Conservation (phyloP, 345 rosid species). For the Brassica juncea region DNA sequence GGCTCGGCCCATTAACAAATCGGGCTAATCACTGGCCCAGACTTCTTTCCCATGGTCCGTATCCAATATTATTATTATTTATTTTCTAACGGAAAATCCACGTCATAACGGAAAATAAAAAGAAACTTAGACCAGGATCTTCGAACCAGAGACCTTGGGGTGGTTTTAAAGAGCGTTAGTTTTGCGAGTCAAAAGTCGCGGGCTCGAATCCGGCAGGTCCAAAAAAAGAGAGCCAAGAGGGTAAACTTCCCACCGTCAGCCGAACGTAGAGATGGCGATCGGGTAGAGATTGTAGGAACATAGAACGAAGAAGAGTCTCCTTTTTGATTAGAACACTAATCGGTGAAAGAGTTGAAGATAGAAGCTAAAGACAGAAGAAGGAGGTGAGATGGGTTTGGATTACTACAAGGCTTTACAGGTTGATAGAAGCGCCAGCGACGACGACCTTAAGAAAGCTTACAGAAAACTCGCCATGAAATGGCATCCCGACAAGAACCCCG, state of each 20-base stretch:
- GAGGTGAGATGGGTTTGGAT: constrained; percentile 58
- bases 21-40: background rate
- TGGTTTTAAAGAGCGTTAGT: background rate
- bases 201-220: background rate
- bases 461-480: constrained; percentile 52
- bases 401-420: constrained; percentile 61
- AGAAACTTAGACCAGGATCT: background rate
- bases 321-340: too few species aligned
- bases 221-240: background rate
- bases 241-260: background rate
- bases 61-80: background rate
- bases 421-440: constrained; percentile 55
- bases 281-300: background rate
- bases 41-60: background rate
- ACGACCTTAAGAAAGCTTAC: constrained; percentile 66
- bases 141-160: background rate
- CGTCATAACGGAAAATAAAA: background rate
- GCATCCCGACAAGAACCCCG: constrained; percentile 47
- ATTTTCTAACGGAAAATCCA: background rate
- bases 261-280: background rate
- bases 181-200: background rate
- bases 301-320: too few species aligned
- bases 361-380: too few species aligned
- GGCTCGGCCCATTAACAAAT: background rate
- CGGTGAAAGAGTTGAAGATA: too few species aligned